These are phyloP conservation scores for Ophiostoma perfectum DNA, from an alignment of 2,329 filamentous ascomycete genomes.

Conservation along the genomic window DNA sequence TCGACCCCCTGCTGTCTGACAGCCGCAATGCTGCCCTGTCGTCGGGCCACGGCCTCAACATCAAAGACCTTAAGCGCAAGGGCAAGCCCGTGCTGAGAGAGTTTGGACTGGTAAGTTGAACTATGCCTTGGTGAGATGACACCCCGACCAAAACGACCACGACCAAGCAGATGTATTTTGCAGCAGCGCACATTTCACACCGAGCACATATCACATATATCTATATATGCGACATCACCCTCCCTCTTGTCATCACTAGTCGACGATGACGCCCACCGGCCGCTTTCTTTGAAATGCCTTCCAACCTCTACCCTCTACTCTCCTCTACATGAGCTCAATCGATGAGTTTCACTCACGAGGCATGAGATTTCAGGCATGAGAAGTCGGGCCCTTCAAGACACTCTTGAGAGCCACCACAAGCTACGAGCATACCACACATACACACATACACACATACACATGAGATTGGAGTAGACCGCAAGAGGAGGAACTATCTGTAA, in stretches of 20 bases:
- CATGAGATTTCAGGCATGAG: too few relatives aligned
- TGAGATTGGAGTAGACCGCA: conserved; percentile 20
- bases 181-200: neutral
- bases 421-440: conserved; percentile 8
- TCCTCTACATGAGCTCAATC: neutral
- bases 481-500: conserved; percentile 24
- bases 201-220: neutral
- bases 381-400: too few relatives aligned
- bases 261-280: conserved; percentile 5
- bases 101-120: conserved; percentile 60
- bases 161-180: neutral
- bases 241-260: neutral
- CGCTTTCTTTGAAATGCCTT: neutral
- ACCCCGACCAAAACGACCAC: too few relatives aligned
- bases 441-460: conserved; percentile 23
- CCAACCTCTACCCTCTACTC: neutral
- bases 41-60: conserved; percentile 30
- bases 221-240: conserved; percentile 7
- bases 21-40: conserved; percentile 25
- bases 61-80: conserved; percentile 45
- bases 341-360: too few relatives aligned
- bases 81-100: conserved; percentile 58
- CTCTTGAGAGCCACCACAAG: neutral
- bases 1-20: conserved; percentile 29
- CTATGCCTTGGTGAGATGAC: too few relatives aligned